phyloP scores from a whole-genome alignment of 441 rosid species.

The Adansonia madagascariensis region DNA sequence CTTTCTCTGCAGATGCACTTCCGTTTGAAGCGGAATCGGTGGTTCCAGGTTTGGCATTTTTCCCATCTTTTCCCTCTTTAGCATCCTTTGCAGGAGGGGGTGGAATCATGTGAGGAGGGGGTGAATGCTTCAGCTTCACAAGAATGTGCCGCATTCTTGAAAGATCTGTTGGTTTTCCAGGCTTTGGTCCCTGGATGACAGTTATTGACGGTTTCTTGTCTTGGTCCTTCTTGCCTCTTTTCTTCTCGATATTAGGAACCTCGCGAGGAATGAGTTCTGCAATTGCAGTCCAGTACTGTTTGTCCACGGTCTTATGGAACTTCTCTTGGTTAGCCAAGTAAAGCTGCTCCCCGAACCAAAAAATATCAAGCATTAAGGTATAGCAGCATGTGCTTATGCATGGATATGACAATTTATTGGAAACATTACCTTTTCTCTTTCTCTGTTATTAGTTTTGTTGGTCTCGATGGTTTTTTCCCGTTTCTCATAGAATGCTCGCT shows the following conservation, averaged over 20 bases:
- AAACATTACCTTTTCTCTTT: conserved; percentile 64
- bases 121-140: conserved; percentile 53
- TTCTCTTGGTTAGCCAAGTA: conserved; percentile 71
- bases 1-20: conserved; percentile 34
- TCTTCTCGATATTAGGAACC: conserved; percentile 72
- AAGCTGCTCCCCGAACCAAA: conserved; percentile 45
- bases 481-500: conserved; percentile 65
- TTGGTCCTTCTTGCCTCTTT: conserved; percentile 54
- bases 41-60: conserved; percentile 20
- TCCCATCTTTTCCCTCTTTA: conserved; percentile 32
- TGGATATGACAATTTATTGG: not conserved
- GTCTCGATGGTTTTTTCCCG: conserved; percentile 64
- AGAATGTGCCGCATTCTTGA: conserved; percentile 55
- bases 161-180: conserved; percentile 58
- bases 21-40: conserved; percentile 34
- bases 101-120: conserved; percentile 51
- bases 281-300: conserved; percentile 80
- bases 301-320: conserved; percentile 73
- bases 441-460: conserved; percentile 60
- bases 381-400: not conserved
- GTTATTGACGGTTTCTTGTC: conserved; percentile 46
- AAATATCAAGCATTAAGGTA: conserved; percentile 2
- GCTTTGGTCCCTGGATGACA: conserved; percentile 57
- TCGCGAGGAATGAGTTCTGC: conserved; percentile 73
- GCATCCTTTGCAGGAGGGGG: conserved; percentile 53